phyloP scores from a whole-genome alignment of 352 stramenopile genomes.

The Pythium rishiriense region DNA sequence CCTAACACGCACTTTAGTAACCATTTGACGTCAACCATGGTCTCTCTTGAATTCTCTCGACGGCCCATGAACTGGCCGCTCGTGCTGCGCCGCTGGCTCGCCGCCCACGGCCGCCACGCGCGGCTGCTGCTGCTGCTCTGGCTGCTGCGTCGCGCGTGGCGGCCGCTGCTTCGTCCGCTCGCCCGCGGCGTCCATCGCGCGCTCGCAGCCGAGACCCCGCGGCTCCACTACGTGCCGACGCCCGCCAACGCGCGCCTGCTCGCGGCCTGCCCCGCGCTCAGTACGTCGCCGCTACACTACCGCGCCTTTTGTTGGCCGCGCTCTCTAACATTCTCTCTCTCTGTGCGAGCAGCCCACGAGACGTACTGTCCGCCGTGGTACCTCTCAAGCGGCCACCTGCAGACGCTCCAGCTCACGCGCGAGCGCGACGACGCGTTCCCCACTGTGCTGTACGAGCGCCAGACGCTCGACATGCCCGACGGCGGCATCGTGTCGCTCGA shows the following conservation, averaged over 20 bases:
- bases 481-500: conserved; percentile 71
- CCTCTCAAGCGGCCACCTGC: conserved; percentile 63
- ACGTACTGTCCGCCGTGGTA: conserved; percentile 61
- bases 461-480: conserved; percentile 63
- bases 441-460: conserved; percentile 46
- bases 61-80: conserved; percentile 20
- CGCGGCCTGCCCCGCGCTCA: conserved; percentile 43
- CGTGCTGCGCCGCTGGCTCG: conserved; percentile 12
- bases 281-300: too few species aligned
- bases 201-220: conserved; percentile 38
- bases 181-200: conserved; percentile 33
- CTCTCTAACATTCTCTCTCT: too few species aligned
- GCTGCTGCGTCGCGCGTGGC: conserved; percentile 21
- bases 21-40: conserved; percentile 23
- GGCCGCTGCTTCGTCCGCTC: conserved; percentile 8
- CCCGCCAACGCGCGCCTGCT: conserved; percentile 40
- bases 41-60: background rate
- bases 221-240: conserved; percentile 44
- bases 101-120: conserved; percentile 13
- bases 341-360: conserved; percentile 33
- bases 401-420: conserved; percentile 51
- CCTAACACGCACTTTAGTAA: background rate
- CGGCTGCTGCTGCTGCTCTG: conserved; percentile 20
- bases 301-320: too few species aligned
- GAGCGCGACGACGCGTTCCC: conserved; percentile 38